A percentile compares a stretch with the other conserved stretches of the same genome.
These are phyloP conservation scores for Xerocomellus intermedius DNA, from an alignment of 768 basidiomycete genomes.

Conservation along the genomic window DNA sequence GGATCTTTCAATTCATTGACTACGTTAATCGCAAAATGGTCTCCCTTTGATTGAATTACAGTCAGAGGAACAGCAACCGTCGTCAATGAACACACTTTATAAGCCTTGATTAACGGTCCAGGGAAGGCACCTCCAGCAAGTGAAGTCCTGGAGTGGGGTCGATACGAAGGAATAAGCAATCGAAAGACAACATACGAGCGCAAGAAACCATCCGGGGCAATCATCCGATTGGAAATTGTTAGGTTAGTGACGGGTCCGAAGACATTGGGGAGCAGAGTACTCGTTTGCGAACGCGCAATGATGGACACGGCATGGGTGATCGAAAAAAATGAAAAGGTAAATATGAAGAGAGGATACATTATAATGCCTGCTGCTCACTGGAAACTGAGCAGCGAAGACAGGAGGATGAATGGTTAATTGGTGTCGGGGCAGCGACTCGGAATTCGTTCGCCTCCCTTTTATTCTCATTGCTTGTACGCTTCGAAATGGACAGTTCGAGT, in stretches of 20 bases:
- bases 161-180: not conserved
- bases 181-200: conserved; percentile 36
- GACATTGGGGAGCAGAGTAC: not conserved
- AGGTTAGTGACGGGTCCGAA: conserved; percentile 29
- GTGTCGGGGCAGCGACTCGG: too few relatives aligned
- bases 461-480: too few relatives aligned
- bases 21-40: conserved; percentile 43
- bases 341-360: too few relatives aligned
- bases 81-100: conserved; percentile 28
- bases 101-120: conserved; percentile 40
- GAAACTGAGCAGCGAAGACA: too few relatives aligned
- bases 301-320: too few relatives aligned
- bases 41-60: conserved; percentile 32
- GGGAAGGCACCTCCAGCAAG: conserved; percentile 46
- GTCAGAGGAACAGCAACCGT: not conserved
- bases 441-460: too few relatives aligned
- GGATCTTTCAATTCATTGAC: conserved; percentile 42
- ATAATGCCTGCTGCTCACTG: too few relatives aligned
- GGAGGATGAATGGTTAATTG: too few relatives aligned
- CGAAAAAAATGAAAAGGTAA: too few relatives aligned
- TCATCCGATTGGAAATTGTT: conserved; percentile 37
- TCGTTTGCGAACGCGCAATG: not conserved
- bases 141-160: conserved; percentile 9
- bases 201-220: conserved; percentile 50
- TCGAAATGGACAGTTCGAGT: too few relatives aligned